Base-by-base conservation (phyloP, 1,284 basidiomycete species). In the Marasmius tenuissimus region DNA sequence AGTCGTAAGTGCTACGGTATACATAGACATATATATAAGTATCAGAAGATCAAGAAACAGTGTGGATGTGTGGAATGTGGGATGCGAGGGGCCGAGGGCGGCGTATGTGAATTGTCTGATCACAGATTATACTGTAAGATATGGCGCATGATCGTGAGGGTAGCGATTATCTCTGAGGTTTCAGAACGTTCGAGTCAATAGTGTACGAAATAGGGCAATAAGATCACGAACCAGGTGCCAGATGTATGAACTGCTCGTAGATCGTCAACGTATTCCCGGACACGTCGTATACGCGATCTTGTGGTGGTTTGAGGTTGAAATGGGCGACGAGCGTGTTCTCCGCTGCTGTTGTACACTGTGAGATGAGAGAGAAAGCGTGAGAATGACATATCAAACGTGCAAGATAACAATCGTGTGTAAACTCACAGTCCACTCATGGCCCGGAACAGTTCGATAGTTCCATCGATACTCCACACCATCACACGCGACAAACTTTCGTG, bases 391-490 rank as follows among this genome's bases (percentile, higher is more conserved):
- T 27, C 27, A 27, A 27, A 27, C 27, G 27, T 27, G 27, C 27
- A 27, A 27, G 27, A 27, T 27, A 27, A 2, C 27, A 27, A 27
- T 27, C 27, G 4, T 27, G 27, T 27, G 27, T 4, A 27, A 27
- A 80, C 86, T 67, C 69, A 91, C 88, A 68, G 86, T 80, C 88
- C 88, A 91, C 73, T 90, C 86, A 59, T 88, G 85, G 20, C 81
- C 84, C 27, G 78, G 74, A 47, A 80, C 70, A 54, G 75, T 77
- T 49, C 77, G 78, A 71, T 83, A 75, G 47, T 81, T 79, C 89
- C 89, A 91, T 67, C 78, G 79, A 66, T 90, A 90, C 67, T 89
- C 86, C 33, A 79, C 78, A 27, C 86, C 87, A 69, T 90, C 87
- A 45, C 84, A 85, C 22, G 79, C 87, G 37, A 72, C 75, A 66